Conservation (phyloP, 805 yeast species). For the Suhomyces sp. region DNA sequence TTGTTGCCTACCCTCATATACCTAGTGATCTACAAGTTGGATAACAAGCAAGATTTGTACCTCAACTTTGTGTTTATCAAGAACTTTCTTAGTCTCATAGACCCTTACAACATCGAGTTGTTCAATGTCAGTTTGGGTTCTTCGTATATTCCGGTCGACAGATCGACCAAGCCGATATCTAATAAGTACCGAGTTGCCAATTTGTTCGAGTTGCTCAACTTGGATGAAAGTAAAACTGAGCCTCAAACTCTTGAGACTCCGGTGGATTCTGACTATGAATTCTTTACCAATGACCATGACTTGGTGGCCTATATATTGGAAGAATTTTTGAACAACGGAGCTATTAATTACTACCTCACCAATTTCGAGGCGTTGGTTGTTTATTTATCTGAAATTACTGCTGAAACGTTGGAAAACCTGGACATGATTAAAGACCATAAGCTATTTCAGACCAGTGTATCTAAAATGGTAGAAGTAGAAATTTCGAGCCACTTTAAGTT, state of each 20-base stretch:
- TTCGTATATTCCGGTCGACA: conserved; percentile 17
- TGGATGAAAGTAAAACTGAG: conserved; percentile 13
- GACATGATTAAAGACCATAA: not conserved
- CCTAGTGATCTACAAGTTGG: conserved; percentile 28
- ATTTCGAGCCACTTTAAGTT: conserved; percentile 24
- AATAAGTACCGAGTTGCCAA: conserved; percentile 17
- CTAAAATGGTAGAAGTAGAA: conserved; percentile 30
- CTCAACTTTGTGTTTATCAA: conserved; percentile 37
- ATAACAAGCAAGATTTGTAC: conserved; percentile 24
- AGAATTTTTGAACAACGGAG: conserved; percentile 36
- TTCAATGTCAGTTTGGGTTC: conserved; percentile 16
- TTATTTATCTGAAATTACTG: conserved; percentile 35
- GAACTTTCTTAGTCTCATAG: conserved; percentile 32
- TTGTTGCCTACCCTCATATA: conserved; percentile 39
- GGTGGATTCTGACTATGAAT: conserved; percentile 13
- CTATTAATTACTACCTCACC: conserved; percentile 36
- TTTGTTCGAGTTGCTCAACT: conserved; percentile 30
- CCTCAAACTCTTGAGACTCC: conserved; percentile 4
- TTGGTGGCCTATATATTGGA: conserved; percentile 25
- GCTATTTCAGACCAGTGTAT: conserved; percentile 4
- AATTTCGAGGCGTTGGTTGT: conserved; percentile 41
- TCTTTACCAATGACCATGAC: conserved; percentile 29
- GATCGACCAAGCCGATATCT: conserved; percentile 10
- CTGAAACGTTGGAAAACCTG: conserved; percentile 22
- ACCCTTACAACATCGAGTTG: conserved; percentile 28